Conservation (phyloP, 75 land plant species). For the Sequoia sempervirens region DNA sequence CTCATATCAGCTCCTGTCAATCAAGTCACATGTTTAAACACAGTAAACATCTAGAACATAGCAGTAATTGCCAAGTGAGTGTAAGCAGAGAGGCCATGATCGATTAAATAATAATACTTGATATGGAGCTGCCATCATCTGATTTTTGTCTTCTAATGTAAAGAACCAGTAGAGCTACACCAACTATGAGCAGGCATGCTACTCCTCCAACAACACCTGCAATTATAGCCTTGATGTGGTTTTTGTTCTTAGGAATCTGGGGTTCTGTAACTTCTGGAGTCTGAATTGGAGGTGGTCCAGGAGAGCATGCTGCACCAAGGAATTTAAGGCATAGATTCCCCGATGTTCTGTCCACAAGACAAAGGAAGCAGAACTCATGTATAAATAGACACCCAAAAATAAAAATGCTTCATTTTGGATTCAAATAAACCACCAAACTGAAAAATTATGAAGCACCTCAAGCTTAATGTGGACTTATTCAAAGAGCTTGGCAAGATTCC, state of each 20-base stretch:
- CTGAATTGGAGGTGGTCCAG: constrained; percentile 27
- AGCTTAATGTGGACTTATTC: constrained; percentile 35
- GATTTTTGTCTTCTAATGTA: constrained; percentile 22
- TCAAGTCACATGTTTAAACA: constrained; percentile 6
- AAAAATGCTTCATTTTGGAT: not conserved
- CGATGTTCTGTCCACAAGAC: constrained; percentile 35
- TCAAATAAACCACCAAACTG: not conserved
- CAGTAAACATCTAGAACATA: not conserved
- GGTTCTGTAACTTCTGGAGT: constrained; percentile 41
- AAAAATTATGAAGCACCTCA: constrained; percentile 35
- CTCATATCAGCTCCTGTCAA: constrained; percentile 25
- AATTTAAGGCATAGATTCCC: constrained; percentile 54
- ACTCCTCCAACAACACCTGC: constrained; percentile 31
- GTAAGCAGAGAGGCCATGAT: not conserved
- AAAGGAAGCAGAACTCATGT: not conserved
- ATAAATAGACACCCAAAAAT: not conserved
- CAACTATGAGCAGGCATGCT: constrained; percentile 17
- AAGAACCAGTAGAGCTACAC: constrained; percentile 15
- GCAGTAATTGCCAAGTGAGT: not conserved
- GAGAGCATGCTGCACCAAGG: constrained; percentile 25
- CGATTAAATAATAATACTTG: not conserved
- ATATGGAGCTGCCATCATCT: constrained; percentile 6
- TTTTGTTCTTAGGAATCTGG: constrained; percentile 11
- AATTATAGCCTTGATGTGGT: constrained; percentile 24
- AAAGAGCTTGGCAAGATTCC: constrained; percentile 50